These are phyloP conservation scores for Cryptococcus maquisensis DNA, from an alignment of 1,284 basidiomycete species.

Conservation along the genomic window DNA sequence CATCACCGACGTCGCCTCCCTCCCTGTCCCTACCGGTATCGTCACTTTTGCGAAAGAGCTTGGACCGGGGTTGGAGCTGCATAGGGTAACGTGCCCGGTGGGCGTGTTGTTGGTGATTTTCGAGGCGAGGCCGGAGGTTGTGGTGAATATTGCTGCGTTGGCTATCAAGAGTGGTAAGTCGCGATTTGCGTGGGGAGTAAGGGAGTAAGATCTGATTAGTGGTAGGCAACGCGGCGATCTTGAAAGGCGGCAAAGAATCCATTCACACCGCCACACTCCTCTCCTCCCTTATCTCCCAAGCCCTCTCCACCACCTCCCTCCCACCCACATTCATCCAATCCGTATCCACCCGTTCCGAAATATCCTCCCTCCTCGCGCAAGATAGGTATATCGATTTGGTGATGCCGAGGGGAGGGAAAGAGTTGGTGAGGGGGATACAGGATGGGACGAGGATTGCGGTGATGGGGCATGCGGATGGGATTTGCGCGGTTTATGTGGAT, in stretches of 20 bases:
- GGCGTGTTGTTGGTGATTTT: constrained; percentile 96
- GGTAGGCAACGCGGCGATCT: constrained; percentile 83
- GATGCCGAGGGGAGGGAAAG: constrained; percentile 91
- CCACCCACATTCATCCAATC: constrained; percentile 82
- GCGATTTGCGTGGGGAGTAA: constrained; percentile 1
- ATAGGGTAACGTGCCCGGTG: constrained; percentile 93
- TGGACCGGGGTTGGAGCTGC: constrained; percentile 81
- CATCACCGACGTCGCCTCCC: constrained; percentile 74
- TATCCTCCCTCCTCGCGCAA: constrained; percentile 76
- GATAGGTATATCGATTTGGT: constrained; percentile 95
- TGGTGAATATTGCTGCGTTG: constrained; percentile 92
- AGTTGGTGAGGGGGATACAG: constrained; percentile 83
- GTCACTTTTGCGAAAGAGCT: constrained; percentile 84
- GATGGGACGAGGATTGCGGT: constrained; percentile 89
- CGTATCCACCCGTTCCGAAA: constrained; percentile 87
- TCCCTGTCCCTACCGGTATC: constrained; percentile 81
- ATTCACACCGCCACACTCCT: constrained; percentile 70
- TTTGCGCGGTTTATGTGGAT: constrained; percentile 88
- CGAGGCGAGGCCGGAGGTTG: constrained; percentile 95
- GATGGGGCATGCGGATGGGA: constrained; percentile 97
- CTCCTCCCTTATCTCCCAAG: constrained; percentile 71
- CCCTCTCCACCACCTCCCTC: constrained; percentile 67
- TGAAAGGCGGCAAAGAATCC: constrained; percentile 97
- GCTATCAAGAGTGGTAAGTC: constrained; percentile 89
- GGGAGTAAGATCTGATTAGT: neutral